phyloP scores from a whole-genome alignment of 2,329 filamentous ascomycete species.

The Arthrobotrys sinensis region DNA sequence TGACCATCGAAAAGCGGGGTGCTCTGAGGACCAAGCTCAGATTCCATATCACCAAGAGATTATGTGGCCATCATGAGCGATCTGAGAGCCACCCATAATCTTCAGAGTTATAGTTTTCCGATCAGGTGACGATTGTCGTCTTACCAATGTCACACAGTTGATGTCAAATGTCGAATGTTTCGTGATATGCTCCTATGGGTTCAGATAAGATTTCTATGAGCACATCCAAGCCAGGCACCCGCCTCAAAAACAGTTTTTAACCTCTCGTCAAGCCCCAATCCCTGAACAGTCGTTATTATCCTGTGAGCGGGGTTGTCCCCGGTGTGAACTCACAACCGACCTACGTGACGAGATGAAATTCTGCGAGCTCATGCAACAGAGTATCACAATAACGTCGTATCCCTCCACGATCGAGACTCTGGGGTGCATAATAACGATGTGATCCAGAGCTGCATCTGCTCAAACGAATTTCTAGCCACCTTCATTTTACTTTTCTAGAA shows the following conservation, averaged over 20 bases:
- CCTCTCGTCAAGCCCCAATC: constrained; percentile 44
- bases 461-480: constrained; percentile 43
- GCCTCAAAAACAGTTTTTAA: constrained; percentile 32
- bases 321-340: constrained; percentile 33
- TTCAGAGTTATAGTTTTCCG: constrained; percentile 15
- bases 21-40: not conserved
- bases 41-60: not conserved
- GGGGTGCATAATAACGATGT: constrained; percentile 55
- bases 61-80: not conserved
- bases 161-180: constrained; percentile 11
- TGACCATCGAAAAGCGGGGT: not conserved
- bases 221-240: constrained; percentile 36
- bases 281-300: constrained; percentile 53
- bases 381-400: constrained; percentile 56
- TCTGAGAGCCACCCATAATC: constrained; percentile 46
- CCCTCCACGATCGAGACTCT: constrained; percentile 55
- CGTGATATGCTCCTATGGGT: constrained; percentile 1
- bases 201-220: constrained; percentile 14
- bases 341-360: constrained; percentile 43
- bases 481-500: constrained; percentile 52
- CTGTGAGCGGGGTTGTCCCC: constrained; percentile 53
- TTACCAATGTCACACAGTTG: constrained; percentile 13
- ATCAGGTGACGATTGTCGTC: constrained; percentile 29
- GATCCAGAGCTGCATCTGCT: constrained; percentile 46
- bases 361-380: constrained; percentile 50